These are phyloP conservation scores for Vigna radiata DNA, from an alignment of 306 rosid genomes.

Conservation along the genomic window DNA sequence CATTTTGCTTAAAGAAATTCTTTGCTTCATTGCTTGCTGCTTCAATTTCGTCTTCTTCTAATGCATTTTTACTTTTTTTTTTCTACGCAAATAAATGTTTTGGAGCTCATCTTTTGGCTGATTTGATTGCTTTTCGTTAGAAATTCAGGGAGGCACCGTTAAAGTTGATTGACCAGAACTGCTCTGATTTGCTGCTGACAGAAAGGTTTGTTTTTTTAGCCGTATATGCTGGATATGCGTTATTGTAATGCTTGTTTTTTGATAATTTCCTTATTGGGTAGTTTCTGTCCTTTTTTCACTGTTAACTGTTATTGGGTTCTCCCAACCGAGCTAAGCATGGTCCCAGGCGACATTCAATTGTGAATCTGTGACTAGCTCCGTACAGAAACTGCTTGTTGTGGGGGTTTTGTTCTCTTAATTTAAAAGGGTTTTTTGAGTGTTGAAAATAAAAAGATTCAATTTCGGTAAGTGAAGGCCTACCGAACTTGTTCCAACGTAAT, in stretches of 20 bases:
- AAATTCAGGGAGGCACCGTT: constrained; percentile 50
- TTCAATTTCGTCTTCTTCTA: constrained; percentile 42
- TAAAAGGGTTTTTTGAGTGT: constrained; percentile 32
- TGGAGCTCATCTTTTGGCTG: constrained; percentile 46
- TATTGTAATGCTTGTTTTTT: constrained; percentile 40
- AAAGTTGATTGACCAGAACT: constrained; percentile 58
- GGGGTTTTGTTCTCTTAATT: constrained; percentile 28
- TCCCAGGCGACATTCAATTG: constrained; percentile 35
- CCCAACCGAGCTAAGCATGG: constrained; percentile 21
- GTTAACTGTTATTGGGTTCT: constrained; percentile 19
- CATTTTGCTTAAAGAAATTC: constrained; percentile 44
- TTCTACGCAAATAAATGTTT: constrained; percentile 28
- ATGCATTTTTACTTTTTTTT: constrained; percentile 31
- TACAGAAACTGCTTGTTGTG: constrained; percentile 15
- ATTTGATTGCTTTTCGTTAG: constrained; percentile 46
- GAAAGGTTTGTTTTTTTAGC: constrained; percentile 50
- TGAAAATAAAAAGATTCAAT: constrained; percentile 11
- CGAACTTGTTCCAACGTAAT: constrained; percentile 27
- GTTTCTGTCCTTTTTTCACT: constrained; percentile 18
- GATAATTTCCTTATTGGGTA: background rate
- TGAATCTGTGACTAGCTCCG: constrained; percentile 28
- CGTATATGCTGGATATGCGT: constrained; percentile 51
- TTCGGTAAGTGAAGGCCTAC: constrained; percentile 31
- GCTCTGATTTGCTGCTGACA: constrained; percentile 46
- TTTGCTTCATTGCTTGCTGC: constrained; percentile 44